Base-by-base conservation (phyloP, 345 rosid genomes). In the Jatropha curcas region DNA sequence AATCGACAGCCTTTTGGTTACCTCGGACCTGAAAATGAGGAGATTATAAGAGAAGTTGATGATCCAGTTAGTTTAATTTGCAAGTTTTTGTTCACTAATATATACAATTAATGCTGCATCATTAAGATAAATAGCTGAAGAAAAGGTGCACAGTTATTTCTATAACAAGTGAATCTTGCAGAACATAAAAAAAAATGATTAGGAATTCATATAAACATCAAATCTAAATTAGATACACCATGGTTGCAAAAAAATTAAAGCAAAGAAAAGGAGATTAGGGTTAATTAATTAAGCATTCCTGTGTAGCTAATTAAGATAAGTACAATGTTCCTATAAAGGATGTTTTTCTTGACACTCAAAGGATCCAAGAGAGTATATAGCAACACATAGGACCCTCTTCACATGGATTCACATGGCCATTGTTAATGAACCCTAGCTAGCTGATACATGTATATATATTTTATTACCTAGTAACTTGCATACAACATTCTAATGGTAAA, bases 351-450 rank as follows among this genome's bases (percentile, higher is more conserved):
- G 58, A 39, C 77, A 71, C 71, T 73, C 67, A 61, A 80, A 77
- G 73, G 69, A 79, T 73, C 70, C 68, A 22, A 74, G 64, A 67
- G 71, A 65, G 33, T 35, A 14, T 69, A 71, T 69, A 58, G 67
- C 71, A 81, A 81, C 88, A 88, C 37, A 61, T 72, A 77, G 88
- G 86, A 81, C 89, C 85, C 86, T 71, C 87, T 77, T 86, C 88
- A 88, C 92, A 80, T 88, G 89, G 86, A 76, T 73, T 74, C 89
- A 88, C 88, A 72, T 88, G 89, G 89, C 67, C 68, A 39, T 68
- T 66, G 80, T 64, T 70, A 51, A 76, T 76, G 63, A 74, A 73
- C 43, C 73, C 22, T 72, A 58, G 7, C 0, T 24, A 41, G 43
- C 43, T 39, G 1, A 46, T 30, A 34, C 11, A 20, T 11, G 33